These are phyloP conservation scores for Vanilla planifolia DNA, from an alignment of 106 monocot species.

Conservation along the genomic window DNA sequence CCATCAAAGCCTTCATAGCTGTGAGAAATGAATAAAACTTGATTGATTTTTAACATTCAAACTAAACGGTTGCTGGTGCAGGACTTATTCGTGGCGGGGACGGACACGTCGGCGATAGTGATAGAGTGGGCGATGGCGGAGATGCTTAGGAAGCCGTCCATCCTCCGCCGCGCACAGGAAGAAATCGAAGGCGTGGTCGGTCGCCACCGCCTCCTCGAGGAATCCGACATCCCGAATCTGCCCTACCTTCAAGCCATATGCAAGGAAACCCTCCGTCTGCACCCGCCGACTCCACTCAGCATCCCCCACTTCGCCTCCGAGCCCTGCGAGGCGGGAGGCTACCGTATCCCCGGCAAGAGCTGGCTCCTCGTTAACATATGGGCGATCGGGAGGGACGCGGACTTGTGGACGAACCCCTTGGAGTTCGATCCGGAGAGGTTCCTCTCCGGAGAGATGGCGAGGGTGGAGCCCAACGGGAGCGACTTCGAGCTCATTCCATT, in stretches of 20 bases:
- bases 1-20: conserved; percentile 11
- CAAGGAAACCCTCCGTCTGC: conserved; percentile 33
- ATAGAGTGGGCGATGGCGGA: conserved; percentile 25
- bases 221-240: conserved; percentile 30
- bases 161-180: conserved; percentile 1
- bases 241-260: conserved; percentile 24
- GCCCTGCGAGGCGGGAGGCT: conserved; percentile 21
- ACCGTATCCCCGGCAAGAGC: conserved; percentile 19
- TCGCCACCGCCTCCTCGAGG: conserved; percentile 6
- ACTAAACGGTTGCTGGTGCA: no score
- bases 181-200: conserved; percentile 18
- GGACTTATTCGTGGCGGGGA: conserved; percentile 18
- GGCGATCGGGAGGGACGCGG: conserved; percentile 30
- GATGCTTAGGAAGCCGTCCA: conserved; percentile 9
- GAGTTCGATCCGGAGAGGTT: conserved; percentile 39
- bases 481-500: conserved; percentile 17
- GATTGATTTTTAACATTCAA: no score
- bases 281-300: conserved; percentile 32
- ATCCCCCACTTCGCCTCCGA: conserved; percentile 19
- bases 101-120: conserved; percentile 7
- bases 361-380: conserved; percentile 30
- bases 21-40: background rate
- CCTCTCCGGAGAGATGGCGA: background rate
- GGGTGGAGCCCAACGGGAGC: background rate
- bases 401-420: conserved; percentile 27